Evolutionary conservation across 345 rosid genomes (phyloP), one percentile per base, ranked within the genome.

Genomic region (Leavenworthia alabamica): DNA sequence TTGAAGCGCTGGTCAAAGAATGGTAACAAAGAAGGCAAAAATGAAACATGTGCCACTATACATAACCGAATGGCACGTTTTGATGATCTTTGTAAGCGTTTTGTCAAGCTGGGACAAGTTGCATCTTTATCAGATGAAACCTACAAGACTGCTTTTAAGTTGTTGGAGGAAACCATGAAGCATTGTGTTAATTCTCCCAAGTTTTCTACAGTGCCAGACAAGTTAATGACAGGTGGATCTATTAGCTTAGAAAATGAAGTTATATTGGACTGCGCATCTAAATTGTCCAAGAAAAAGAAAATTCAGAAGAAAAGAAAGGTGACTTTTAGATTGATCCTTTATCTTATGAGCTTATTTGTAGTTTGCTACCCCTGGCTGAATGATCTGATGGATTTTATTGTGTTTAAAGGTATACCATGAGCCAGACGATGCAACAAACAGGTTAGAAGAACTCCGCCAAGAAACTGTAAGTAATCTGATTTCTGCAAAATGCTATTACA

Each of bases 221-320:
- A 63, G 22, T 71, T 70, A 62, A 56, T 73, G 36, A 49, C 40
- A 39, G 67, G 62, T 60, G 67, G 69, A 62, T 67, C 64, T 73
- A 16, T 46, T 35, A 59, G 51, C 56, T 50, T 56, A 44, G 80
- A 31, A 57, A 61, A 51, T 45, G 76, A 67, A 50, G 46, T 22
- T 61, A 26, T 28, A n/a, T 12, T 74, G 56, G 65, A 68, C 60
- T 26, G 29, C 22, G 10, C 70, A 62, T 51, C 62, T 14, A 77
- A 60, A 53, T 53, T 74, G 31, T 66, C 71, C n/a, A 79, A 70
- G 73, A 84, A 64, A 49, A 81, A 65, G 84, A 83, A 78, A 71
- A 14, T 22, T 11, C 56, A 50, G 35, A 80, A 80, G 73, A 83
- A 72, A 67, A 77, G 82, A 67, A 83, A 86, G 90, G 90, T 84